Conservation (phyloP, 2,329 filamentous ascomycete genomes). For the Aplosporella prunicola region DNA sequence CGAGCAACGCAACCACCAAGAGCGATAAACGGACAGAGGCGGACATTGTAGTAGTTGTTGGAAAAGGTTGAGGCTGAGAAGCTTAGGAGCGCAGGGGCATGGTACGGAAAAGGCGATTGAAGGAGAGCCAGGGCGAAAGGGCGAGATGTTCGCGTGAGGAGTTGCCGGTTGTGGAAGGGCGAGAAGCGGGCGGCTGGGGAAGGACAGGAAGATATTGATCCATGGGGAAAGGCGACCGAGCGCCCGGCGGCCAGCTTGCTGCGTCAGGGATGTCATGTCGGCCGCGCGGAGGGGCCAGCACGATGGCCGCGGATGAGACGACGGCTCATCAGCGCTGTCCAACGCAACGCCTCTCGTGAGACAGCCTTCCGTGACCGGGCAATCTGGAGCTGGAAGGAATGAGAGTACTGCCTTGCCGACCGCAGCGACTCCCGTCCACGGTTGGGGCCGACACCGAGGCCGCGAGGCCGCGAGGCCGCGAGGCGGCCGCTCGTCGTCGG, state of each 20-base stretch:
- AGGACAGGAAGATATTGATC: slow-evolving; percentile 1
- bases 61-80: background rate
- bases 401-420: too few species aligned
- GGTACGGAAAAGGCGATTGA: background rate
- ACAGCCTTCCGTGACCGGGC: too few species aligned
- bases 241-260: slow-evolving; percentile 1
- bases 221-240: slow-evolving; percentile 7
- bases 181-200: background rate
- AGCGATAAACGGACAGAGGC: slow-evolving; percentile 8
- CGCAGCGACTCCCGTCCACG: too few species aligned
- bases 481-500: too few species aligned
- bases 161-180: slow-evolving; percentile 10
- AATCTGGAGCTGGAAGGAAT: too few species aligned
- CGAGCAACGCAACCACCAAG: slow-evolving; percentile 4
- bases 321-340: too few species aligned
- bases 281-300: background rate
- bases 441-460: too few species aligned
- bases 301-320: too few species aligned
- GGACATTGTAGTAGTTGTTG: background rate
- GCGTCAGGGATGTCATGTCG: slow-evolving; percentile 3
- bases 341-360: too few species aligned
- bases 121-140: background rate
- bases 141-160: slow-evolving; percentile 8
- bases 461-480: too few species aligned
- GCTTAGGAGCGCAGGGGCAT: slow-evolving; percentile 3